Conservation (phyloP, 768 basidiomycete genomes). For the Tylopilus intermedius region DNA sequence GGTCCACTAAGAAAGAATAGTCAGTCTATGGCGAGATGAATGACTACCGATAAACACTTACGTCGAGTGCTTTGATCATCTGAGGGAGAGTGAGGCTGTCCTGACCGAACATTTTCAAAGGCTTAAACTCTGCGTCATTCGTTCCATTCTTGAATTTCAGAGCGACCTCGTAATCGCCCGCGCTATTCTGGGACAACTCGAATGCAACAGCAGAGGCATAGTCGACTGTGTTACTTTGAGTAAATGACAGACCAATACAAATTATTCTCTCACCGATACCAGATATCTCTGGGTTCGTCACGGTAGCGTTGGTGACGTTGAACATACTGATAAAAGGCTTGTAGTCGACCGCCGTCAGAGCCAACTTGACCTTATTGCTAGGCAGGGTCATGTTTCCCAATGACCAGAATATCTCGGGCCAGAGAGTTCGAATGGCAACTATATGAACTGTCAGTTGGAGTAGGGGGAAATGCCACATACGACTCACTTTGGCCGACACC, state of each 20-base stretch:
- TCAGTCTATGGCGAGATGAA: background rate
- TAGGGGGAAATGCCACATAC: background rate
- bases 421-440: conserved; percentile 79
- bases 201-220: conserved; percentile 69
- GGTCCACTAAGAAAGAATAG: conserved; percentile 13
- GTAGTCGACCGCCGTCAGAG: conserved; percentile 74
- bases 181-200: conserved; percentile 57
- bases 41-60: background rate
- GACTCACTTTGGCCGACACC: conserved; percentile 73
- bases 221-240: conserved; percentile 45
- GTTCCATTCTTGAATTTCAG: conserved; percentile 85
- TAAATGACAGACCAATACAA: background rate
- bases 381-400: conserved; percentile 73
- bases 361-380: conserved; percentile 70
- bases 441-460: conserved; percentile 25
- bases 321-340: conserved; percentile 87
- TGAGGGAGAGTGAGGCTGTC: conserved; percentile 19
- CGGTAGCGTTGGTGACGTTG: conserved; percentile 62
- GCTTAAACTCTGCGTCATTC: conserved; percentile 43
- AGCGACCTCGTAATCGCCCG: conserved; percentile 69
- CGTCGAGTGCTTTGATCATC: conserved; percentile 18
- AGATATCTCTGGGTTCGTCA: conserved; percentile 49
- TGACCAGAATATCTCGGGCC: conserved; percentile 65
- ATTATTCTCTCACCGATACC: conserved; percentile 54
- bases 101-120: conserved; percentile 62